Conservation (phyloP, 2,329 filamentous ascomycete species). For the Diaporthe ilicicola region DNA sequence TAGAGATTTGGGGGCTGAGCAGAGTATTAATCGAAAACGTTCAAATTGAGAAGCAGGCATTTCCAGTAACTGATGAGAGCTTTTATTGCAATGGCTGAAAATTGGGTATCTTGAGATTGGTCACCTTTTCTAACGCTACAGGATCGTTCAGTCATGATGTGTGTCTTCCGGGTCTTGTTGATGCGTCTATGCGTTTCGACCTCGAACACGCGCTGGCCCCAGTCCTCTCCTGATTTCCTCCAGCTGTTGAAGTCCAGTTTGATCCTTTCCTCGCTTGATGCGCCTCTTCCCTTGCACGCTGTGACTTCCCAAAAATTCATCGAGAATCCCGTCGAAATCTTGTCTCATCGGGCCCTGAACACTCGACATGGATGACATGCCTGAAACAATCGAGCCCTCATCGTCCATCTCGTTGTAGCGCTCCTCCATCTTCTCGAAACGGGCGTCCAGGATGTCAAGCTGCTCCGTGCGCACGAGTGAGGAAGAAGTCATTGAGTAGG, state of each 20-base stretch:
- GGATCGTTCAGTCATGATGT: slow-evolving; percentile 20
- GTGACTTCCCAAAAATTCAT: slow-evolving; percentile 86
- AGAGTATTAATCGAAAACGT: too few relatives aligned
- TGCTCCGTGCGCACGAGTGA: slow-evolving; percentile 93
- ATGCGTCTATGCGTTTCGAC: slow-evolving; percentile 18
- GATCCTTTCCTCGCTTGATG: slow-evolving; percentile 82
- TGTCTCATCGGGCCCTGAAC: slow-evolving; percentile 73
- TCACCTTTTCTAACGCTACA: not conserved
- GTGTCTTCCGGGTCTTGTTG: not conserved
- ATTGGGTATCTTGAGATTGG: slow-evolving; percentile 27
- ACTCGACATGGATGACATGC: slow-evolving; percentile 70
- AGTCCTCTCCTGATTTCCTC: slow-evolving; percentile 87
- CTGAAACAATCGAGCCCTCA: slow-evolving; percentile 63
- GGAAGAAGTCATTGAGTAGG: slow-evolving; percentile 97
- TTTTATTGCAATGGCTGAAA: not conserved
- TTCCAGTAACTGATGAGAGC: not conserved
- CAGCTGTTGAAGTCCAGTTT: slow-evolving; percentile 85
- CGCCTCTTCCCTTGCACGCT: slow-evolving; percentile 76
- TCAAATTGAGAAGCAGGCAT: too few relatives aligned
- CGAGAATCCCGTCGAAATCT: slow-evolving; percentile 91
- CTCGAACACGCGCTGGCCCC: slow-evolving; percentile 74
- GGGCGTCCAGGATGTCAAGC: slow-evolving; percentile 82
- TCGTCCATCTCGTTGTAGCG: slow-evolving; percentile 66
- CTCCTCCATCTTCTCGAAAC: slow-evolving; percentile 92
- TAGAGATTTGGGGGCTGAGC: too few relatives aligned